phyloP scores from a whole-genome alignment of 108 stramenopile genomes.

The Skeletonema menzelii region DNA sequence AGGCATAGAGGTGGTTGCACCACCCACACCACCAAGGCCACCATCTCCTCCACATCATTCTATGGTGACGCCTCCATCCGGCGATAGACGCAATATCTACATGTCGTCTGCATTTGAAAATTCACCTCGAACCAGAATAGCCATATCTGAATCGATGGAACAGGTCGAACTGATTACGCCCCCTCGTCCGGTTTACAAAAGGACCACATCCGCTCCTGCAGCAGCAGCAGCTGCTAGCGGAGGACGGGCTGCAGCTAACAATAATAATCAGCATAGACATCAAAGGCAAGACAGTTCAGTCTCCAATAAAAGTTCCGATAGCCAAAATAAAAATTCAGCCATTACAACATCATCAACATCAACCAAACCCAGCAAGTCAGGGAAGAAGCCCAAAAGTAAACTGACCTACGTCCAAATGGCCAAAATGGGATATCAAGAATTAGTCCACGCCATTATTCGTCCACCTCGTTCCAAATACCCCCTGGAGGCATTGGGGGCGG shows the following conservation, averaged over 20 bases:
- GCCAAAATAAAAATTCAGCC: too few relatives aligned
- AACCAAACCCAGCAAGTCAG: not conserved
- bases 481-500: constrained; percentile 60
- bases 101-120: not conserved
- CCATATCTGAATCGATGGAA: not conserved
- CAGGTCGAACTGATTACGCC: not conserved
- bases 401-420: constrained; percentile 61
- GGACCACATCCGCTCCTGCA: not conserved
- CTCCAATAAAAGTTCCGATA: not conserved
- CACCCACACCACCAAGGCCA: not conserved
- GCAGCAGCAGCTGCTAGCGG: not conserved
- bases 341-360: not conserved
- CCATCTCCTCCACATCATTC: not conserved
- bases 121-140: not conserved
- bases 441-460: constrained; percentile 98
- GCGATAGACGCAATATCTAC: not conserved
- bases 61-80: not conserved
- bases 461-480: constrained; percentile 92
- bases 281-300: not conserved
- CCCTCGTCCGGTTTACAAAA: not conserved
- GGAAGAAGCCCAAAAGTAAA: not conserved
- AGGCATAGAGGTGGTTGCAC: not conserved
- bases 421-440: constrained; percentile 85
- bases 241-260: not conserved
- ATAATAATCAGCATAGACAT: not conserved